phyloP scores from a whole-genome alignment of 169 alveolate genomes.

The Toxoplasma gondii region DNA sequence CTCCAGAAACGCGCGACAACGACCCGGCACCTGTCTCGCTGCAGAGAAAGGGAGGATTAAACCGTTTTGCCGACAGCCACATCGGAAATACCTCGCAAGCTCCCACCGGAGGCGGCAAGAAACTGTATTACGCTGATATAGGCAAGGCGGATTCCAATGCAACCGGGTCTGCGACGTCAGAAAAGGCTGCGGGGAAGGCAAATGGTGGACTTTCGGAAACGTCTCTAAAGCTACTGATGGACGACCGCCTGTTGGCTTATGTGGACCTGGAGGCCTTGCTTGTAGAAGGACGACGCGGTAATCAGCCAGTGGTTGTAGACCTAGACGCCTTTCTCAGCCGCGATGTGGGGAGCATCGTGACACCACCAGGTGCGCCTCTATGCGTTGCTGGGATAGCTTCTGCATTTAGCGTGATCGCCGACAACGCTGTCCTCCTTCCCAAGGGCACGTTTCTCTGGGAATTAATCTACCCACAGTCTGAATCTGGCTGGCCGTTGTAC shows the following conservation, averaged over 20 bases:
- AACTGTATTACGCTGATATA: not conserved
- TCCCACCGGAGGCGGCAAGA: not conserved
- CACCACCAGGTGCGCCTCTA: not conserved
- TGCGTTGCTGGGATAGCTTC: not conserved
- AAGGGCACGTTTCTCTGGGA: constrained; percentile 66
- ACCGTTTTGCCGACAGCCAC: not conserved
- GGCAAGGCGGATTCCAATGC: not conserved
- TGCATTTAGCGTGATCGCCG: constrained; percentile 39
- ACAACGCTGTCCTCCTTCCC: constrained; percentile 52
- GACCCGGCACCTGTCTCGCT: not conserved
- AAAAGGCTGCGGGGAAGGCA: not conserved
- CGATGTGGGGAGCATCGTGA: not conserved
- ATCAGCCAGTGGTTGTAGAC: not conserved
- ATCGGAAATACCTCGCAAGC: not conserved
- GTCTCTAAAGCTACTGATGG: not conserved
- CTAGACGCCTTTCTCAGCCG: not conserved
- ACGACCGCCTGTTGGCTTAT: not conserved
- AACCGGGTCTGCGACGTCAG: not conserved
- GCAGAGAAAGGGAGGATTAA: not conserved
- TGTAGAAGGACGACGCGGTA: not conserved
- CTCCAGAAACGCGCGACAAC: not conserved
- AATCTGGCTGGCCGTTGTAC: constrained; percentile 58
- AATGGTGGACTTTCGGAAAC: not conserved
- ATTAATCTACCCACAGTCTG: constrained; percentile 60
- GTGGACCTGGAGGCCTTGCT: constrained; percentile 8